Base-by-base conservation (phyloP, 805 yeast genomes). In the Barnettozyma wickerhamii region DNA sequence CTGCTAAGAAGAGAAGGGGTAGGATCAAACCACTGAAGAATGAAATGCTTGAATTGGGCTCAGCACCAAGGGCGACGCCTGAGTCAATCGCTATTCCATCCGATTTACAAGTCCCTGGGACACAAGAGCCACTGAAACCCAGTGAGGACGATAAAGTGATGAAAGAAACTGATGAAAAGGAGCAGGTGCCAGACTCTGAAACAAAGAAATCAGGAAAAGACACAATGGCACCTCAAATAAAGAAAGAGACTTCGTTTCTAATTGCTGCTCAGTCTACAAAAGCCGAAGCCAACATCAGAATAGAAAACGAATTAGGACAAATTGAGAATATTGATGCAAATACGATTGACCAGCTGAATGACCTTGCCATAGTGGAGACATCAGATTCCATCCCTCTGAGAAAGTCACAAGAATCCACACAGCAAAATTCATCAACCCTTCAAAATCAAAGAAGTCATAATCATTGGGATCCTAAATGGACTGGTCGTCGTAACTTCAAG, bases 401-500 rank as follows among this genome's bases (percentile, higher is more conserved):
- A 19, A 12, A 19, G 33, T 14, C 35, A 46, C 19, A 23, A 30
- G 14, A 7, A n/a, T 7, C 24, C 18, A 12, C 32, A 41, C 19
- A 19, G 10, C 9, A 26, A 6, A 10, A 37, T 10, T 5, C 32
- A 28, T 32, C 44, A 20, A 41, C 44, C 3, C 18, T 41, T 10
- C 40, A 41, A 29, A 32, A 41, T 17, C 44, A 41, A 29, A 36
- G 32, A 23, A 41, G 26, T 5, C 21, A 24, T 12, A 33, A 24
- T 12, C 29, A 37, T 18, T 43, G 46, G 46, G 43, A 45, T 29
- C 41, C 46, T 1, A 49, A 47, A 14, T 60, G 67, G 64, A 39
- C 48, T 17, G 58, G 54, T 1, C 46, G 72, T 10, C 67, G 61
- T 43, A 69, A 69, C 45, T 69, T 63, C 45, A 71, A 71, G 40